Evolutionary conservation across 2,329 filamentous ascomycete genomes (phyloP).

Genomic region (Phaeosphaeriaceae sp.): DNA sequence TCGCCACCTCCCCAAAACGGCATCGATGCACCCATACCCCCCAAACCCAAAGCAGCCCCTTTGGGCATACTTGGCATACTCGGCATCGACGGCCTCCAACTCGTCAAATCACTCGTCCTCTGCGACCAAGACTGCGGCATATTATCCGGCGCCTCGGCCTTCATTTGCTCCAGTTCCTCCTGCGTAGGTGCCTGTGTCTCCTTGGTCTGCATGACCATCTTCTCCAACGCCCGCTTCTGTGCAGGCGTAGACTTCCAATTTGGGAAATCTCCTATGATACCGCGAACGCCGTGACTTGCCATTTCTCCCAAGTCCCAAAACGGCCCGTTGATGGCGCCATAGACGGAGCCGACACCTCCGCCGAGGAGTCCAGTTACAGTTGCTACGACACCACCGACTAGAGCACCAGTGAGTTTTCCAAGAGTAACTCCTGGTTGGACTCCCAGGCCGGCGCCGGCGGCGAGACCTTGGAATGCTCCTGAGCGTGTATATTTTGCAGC

Average conservation of each 20-base stretch:
- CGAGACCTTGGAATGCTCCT: slow-evolving; percentile 49
- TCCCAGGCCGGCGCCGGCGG: slow-evolving; percentile 48
- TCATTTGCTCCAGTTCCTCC: slow-evolving; percentile 46
- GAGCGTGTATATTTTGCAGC: slow-evolving; percentile 50
- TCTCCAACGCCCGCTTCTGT: slow-evolving; percentile 46
- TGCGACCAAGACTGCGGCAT: slow-evolving; percentile 44
- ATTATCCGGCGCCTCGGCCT: slow-evolving; percentile 39
- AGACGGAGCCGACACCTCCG: slow-evolving; percentile 44
- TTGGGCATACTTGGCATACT: slow-evolving; percentile 31
- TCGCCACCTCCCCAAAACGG: slow-evolving; percentile 21
- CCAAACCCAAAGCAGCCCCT: slow-evolving; percentile 29
- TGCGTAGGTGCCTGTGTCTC: slow-evolving; percentile 40
- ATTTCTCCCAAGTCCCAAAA: slow-evolving; percentile 46
- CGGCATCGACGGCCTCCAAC: slow-evolving; percentile 37
- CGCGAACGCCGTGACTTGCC: slow-evolving; percentile 43
- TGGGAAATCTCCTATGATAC: slow-evolving; percentile 43
- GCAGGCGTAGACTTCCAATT: slow-evolving; percentile 42
- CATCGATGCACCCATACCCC: slow-evolving; percentile 36
- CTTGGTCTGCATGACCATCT: slow-evolving; percentile 47
- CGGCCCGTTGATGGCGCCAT: slow-evolving; percentile 45
- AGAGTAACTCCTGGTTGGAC: slow-evolving; percentile 44
- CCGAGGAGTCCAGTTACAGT: slow-evolving; percentile 45
- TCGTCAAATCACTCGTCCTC: slow-evolving; percentile 41
- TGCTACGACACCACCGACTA: slow-evolving; percentile 43
- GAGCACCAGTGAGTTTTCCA: slow-evolving; percentile 44